Evolutionary conservation across 208 protist genomes (phyloP), one percentile per base, ranked within the genome.

Genomic region (Crithidia bombi): DNA sequence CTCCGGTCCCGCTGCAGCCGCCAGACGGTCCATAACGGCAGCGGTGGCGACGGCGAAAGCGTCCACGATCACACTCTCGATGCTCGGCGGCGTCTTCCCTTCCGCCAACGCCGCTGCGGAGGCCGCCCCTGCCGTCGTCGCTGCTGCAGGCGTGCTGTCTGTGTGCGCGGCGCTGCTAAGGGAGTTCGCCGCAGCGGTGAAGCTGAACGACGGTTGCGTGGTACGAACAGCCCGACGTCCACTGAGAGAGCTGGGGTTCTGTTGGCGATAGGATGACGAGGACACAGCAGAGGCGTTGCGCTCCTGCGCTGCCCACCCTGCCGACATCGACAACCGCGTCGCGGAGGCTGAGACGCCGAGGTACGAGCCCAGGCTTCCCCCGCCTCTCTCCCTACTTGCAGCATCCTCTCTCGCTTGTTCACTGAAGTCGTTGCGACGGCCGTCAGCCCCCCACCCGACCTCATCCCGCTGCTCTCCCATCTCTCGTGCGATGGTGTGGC

Each of bases 401-500:
- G 9, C 46, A 51, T 28, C 52, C 5, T n/a, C n/a, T n/a, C n/a
- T n/a, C n/a, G n/a, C n/a, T n/a, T 33, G 52, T 2, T 41, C 30
- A 19, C 17, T n/a, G 12, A 41, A 41, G 32, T 2, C 19, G 33
- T 41, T 58, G 52, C n/a, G 5, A 19, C 19, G 17, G 3, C 3
- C 28, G 50, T 36, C 36, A 14, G 35, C 15, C 9, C 57, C 39
- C 15, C 36, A 9, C 12, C 26, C 17, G 12, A 1, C 21, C 10
- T 21, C 55, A 30, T 11, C 30, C 17, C 46, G 39, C 19, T 30
- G 55, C 41, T 63, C 47, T 11, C 15, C 28, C 57, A 65, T 47
- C 47, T 65, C 56, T 25, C 35, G 67, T 4, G 67, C 67, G 10
- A 65, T 47, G 55, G 36, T 65, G 55, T 73, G 67, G 32, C 67